These are phyloP conservation scores for Globisporangium nunn DNA, from an alignment of 352 stramenopile genomes.

Conservation along the genomic window DNA sequence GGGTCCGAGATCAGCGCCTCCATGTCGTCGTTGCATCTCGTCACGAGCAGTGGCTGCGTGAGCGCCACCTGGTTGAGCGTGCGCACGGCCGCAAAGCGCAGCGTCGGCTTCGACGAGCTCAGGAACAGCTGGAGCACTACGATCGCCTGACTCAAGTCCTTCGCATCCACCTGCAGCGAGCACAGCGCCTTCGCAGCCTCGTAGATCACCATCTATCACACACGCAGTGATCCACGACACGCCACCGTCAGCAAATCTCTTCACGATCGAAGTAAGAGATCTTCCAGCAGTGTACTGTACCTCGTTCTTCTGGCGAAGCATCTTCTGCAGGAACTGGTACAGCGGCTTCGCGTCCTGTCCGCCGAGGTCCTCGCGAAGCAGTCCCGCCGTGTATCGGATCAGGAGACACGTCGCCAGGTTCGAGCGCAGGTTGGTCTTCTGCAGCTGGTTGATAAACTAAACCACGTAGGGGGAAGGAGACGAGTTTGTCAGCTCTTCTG, in stretches of 20 bases:
- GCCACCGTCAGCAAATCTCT: neutral
- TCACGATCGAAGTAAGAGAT: neutral
- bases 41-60: constrained; percentile 92
- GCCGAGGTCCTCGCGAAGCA: constrained; percentile 86
- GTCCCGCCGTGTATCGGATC: constrained; percentile 94
- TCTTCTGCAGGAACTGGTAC: constrained; percentile 93
- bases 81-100: constrained; percentile 95
- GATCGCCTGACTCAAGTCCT: constrained; percentile 95
- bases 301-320: constrained; percentile 94
- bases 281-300: constrained; percentile 11
- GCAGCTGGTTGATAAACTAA: constrained; percentile 81
- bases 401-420: constrained; percentile 95
- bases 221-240: neutral
- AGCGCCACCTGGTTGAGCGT: constrained; percentile 91
- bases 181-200: constrained; percentile 97
- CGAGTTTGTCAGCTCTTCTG: neutral
- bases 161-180: constrained; percentile 92
- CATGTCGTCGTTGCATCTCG: constrained; percentile 98
- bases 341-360: constrained; percentile 71
- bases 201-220: constrained; percentile 97
- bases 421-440: constrained; percentile 91
- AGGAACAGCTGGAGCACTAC: constrained; percentile 96
- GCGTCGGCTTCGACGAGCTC: constrained; percentile 91
- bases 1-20: constrained; percentile 95
- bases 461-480: neutral